Evolutionary conservation across 208 protist genomes (phyloP).

Genomic region (Phytomonas francai): DNA sequence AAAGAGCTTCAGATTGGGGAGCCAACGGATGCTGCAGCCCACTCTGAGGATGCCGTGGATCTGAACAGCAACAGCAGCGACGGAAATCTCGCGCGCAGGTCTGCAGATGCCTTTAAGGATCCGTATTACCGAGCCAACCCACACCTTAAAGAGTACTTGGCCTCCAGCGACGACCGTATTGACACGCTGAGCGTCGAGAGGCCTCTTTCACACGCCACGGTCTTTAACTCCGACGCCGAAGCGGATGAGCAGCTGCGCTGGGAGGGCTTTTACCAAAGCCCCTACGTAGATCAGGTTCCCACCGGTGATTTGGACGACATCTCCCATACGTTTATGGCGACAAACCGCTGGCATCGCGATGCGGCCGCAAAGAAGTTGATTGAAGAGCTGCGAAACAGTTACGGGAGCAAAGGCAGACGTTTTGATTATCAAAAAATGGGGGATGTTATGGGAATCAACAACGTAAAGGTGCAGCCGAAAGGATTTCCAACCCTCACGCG

Average conservation of each 20-base stretch:
- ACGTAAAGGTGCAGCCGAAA: constrained; percentile 82
- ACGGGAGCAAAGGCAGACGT: constrained; percentile 68
- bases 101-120: not conserved
- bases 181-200: constrained; percentile 79
- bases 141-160: constrained; percentile 82
- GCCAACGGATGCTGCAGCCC: not conserved
- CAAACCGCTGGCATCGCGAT: constrained; percentile 88
- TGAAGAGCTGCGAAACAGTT: constrained; percentile 69
- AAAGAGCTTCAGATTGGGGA: constrained; percentile 44
- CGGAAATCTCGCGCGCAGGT: not conserved
- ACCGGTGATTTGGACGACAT: constrained; percentile 79
- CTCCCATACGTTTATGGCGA: constrained; percentile 67
- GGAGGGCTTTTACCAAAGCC: constrained; percentile 86
- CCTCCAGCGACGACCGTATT: constrained; percentile 41
- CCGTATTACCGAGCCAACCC: constrained; percentile 22
- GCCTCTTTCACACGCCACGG: constrained; percentile 70
- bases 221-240: constrained; percentile 84
- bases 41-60: not conserved
- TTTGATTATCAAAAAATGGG: constrained; percentile 90
- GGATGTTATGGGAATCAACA: constrained; percentile 88
- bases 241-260: constrained; percentile 81
- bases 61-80: not conserved
- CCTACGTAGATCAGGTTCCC: constrained; percentile 78
- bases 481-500: constrained; percentile 78
- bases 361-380: constrained; percentile 83